phyloP scores from a whole-genome alignment of 192 early-diverging fungal species.

The Entomortierella chlamydospora region DNA sequence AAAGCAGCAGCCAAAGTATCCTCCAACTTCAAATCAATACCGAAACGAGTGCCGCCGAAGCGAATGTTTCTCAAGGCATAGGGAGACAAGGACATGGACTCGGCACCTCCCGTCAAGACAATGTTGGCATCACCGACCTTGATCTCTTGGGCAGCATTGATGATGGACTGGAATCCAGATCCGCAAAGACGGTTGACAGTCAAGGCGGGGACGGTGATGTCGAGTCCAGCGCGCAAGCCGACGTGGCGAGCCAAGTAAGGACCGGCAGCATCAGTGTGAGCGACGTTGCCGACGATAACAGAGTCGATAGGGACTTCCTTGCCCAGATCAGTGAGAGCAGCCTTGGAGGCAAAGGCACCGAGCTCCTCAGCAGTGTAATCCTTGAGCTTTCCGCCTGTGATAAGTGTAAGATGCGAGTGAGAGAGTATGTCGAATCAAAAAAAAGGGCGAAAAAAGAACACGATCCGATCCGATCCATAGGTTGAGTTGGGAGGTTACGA shows the following conservation, averaged over 20 bases:
- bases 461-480: neutral
- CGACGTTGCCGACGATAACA: slow-evolving; percentile 96
- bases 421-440: no score
- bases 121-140: slow-evolving; percentile 82
- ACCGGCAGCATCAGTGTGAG: slow-evolving; percentile 84
- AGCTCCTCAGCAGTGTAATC: slow-evolving; percentile 84
- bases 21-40: slow-evolving; percentile 89
- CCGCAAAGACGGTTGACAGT: slow-evolving; percentile 98
- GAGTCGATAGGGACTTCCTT: slow-evolving; percentile 79
- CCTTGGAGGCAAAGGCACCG: slow-evolving; percentile 93
- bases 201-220: slow-evolving; percentile 86
- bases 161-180: slow-evolving; percentile 95
- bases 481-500: neutral
- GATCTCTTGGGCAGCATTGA: slow-evolving; percentile 96
- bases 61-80: slow-evolving; percentile 85
- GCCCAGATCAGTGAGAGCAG: slow-evolving; percentile 84
- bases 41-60: slow-evolving; percentile 85
- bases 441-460: no score
- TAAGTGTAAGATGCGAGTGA: neutral
- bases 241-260: slow-evolving; percentile 95
- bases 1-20: slow-evolving; percentile 88
- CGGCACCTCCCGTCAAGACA: slow-evolving; percentile 90
- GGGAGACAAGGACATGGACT: slow-evolving; percentile 95
- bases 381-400: slow-evolving; percentile 83
- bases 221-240: slow-evolving; percentile 88